Conservation (phyloP, 1,284 basidiomycete genomes). For the Cutaneotrichosporon mucoides region DNA sequence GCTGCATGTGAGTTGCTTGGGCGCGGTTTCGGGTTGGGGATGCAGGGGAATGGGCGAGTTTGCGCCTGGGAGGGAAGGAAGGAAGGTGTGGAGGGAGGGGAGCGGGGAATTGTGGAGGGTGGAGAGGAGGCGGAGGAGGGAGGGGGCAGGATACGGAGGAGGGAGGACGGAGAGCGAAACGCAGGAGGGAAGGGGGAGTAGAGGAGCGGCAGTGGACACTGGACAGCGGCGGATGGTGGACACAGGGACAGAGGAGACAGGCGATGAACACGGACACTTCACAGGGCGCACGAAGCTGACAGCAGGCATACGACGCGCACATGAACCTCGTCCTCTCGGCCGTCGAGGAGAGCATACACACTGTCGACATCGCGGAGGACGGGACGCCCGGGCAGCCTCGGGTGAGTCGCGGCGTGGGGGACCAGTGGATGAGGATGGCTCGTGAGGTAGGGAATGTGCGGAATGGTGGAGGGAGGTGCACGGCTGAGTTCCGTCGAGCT, state of each 20-base stretch:
- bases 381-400: slow-evolving; percentile 49
- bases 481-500: no score
- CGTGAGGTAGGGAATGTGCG: no score
- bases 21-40: no score
- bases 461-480: no score
- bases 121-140: not conserved
- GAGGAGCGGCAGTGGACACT: no score
- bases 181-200: no score
- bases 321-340: slow-evolving; percentile 99
- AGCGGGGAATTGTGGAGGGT: not conserved
- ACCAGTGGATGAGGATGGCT: not conserved
- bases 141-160: not conserved
- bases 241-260: no score
- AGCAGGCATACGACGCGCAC: slow-evolving; percentile 95
- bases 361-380: slow-evolving; percentile 65
- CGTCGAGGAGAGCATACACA: slow-evolving; percentile 93
- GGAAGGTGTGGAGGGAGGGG: not conserved
- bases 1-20: slow-evolving; percentile 67
- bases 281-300: slow-evolving; percentile 1
- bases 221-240: no score
- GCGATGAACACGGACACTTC: not conserved
- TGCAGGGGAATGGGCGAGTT: not conserved
- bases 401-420: slow-evolving; percentile 36
- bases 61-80: not conserved
- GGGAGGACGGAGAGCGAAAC: no score